Conservation (phyloP, 768 basidiomycete genomes). For the Amanita molliuscula region DNA sequence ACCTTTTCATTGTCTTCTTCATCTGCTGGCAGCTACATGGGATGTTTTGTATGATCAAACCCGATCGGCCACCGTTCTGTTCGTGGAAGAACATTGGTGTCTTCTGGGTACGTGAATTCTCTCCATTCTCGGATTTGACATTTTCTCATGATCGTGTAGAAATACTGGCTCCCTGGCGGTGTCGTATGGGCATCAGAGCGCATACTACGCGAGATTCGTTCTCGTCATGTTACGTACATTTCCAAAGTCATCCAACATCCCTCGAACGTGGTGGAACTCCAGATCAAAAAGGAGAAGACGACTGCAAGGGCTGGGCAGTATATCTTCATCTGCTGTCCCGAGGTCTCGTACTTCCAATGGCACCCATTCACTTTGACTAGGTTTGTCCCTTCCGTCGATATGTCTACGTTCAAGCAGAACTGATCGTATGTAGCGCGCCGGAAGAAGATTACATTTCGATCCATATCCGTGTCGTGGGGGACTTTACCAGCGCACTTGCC, state of each 20-base stretch:
- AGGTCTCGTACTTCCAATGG: constrained; percentile 93
- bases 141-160: constrained; percentile 27
- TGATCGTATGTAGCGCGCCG: constrained; percentile 49
- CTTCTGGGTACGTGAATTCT: constrained; percentile 71
- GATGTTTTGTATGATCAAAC: constrained; percentile 95
- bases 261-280: constrained; percentile 87
- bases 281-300: constrained; percentile 95
- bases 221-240: constrained; percentile 85
- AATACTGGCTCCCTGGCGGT: constrained; percentile 86
- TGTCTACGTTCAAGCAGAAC: background rate
- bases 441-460: constrained; percentile 94
- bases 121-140: background rate
- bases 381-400: constrained; percentile 21
- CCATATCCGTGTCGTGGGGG: constrained; percentile 87
- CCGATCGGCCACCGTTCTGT: constrained; percentile 82
- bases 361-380: constrained; percentile 94
- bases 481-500: constrained; percentile 80
- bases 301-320: constrained; percentile 82
- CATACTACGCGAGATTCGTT: constrained; percentile 84
- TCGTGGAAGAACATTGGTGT: constrained; percentile 79
- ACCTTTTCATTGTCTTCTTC: constrained; percentile 90
- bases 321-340: constrained; percentile 86
- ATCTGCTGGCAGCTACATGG: constrained; percentile 91
- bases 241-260: constrained; percentile 95
- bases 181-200: constrained; percentile 82